Evolutionary conservation across 179 eudicot genomes (phyloP).

Genomic region (Beta macrorhiza): DNA sequence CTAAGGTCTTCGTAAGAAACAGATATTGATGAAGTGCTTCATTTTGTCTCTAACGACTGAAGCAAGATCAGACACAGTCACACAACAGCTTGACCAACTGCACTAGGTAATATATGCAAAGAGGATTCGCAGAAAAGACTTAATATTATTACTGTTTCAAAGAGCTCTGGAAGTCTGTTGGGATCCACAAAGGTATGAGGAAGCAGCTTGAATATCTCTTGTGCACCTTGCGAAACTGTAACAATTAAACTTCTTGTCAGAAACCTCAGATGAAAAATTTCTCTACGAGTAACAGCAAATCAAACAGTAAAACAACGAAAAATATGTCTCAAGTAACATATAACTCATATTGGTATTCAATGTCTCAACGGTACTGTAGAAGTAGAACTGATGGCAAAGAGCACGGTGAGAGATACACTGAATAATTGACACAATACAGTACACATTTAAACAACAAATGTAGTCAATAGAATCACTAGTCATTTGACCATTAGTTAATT

Average conservation of each 20-base stretch:
- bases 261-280: not conserved
- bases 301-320: too few species aligned
- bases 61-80: not conserved
- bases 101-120: not conserved
- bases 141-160: conserved; percentile 47
- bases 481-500: not conserved
- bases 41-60: not conserved
- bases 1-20: not conserved
- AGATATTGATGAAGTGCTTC: not conserved
- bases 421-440: not conserved
- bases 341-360: not conserved
- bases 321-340: not conserved
- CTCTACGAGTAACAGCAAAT: not conserved
- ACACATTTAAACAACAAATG: not conserved
- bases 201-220: conserved; percentile 93
- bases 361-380: not conserved
- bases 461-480: not conserved
- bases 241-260: not conserved
- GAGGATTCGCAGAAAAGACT: not conserved
- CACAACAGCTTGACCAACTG: not conserved
- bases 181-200: conserved; percentile 88
- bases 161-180: conserved; percentile 69
- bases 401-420: not conserved
- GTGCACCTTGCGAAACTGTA: conserved; percentile 92
- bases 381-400: not conserved